Conservation (phyloP, 768 basidiomycete genomes). For the Tricholoma matsutake region DNA sequence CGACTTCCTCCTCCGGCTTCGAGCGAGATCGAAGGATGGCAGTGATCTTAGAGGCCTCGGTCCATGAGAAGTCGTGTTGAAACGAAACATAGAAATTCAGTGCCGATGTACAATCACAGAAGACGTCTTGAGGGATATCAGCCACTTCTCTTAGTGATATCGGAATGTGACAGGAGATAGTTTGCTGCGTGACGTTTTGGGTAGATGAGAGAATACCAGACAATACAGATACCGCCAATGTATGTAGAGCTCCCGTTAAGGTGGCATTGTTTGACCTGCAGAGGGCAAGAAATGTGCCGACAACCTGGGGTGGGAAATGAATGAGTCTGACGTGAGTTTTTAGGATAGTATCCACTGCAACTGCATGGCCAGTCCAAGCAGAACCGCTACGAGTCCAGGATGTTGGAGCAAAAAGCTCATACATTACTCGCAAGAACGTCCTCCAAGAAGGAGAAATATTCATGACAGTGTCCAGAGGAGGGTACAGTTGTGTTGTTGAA, state of each 20-base stretch:
- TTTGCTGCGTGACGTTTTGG: slow-evolving; percentile 6
- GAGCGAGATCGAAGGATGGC: slow-evolving; percentile 20
- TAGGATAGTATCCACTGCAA: slow-evolving; percentile 14
- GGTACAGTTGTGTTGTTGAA: slow-evolving; percentile 12
- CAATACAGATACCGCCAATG: slow-evolving; percentile 24
- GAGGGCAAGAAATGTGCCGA: slow-evolving; percentile 16
- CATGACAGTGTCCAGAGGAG: slow-evolving; percentile 26
- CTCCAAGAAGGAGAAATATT: slow-evolving; percentile 25
- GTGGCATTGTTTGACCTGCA: slow-evolving; percentile 30
- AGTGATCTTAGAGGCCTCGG: slow-evolving; percentile 25
- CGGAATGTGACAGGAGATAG: slow-evolving; percentile 24
- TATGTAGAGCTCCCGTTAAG: slow-evolving; percentile 30
- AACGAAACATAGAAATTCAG: slow-evolving; percentile 19
- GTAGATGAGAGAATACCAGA: slow-evolving; percentile 20
- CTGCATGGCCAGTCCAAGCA: slow-evolving; percentile 32
- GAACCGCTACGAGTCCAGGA: slow-evolving; percentile 21
- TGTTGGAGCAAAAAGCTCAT: slow-evolving; percentile 24
- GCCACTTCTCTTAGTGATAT: slow-evolving; percentile 31
- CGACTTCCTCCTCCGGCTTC: slow-evolving; percentile 23
- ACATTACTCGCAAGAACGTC: slow-evolving; percentile 21
- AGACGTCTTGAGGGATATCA: slow-evolving; percentile 21
- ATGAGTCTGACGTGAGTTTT: slow-evolving; percentile 25
- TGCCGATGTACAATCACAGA: slow-evolving; percentile 33
- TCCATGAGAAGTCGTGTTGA: slow-evolving; percentile 30
- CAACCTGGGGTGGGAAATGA: slow-evolving; percentile 19